Evolutionary conservation across 768 basidiomycete species (phyloP).

Genomic region (Boletus sensibilis): DNA sequence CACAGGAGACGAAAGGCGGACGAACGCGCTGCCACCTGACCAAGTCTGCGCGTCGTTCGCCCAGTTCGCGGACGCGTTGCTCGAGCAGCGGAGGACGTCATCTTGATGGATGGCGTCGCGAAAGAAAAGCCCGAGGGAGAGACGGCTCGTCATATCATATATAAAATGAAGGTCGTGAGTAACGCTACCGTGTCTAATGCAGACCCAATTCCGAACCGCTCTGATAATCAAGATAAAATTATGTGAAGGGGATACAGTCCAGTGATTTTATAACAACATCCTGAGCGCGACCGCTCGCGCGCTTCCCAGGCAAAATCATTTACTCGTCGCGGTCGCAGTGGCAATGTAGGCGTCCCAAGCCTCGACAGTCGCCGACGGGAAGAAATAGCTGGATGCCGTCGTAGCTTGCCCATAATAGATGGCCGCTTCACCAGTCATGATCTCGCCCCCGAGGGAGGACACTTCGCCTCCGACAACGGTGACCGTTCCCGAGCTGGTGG

Average conservation of each 20-base stretch:
- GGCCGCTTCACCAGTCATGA: slow-evolving; percentile 52
- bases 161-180: slow-evolving; percentile 13
- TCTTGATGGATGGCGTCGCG: background rate
- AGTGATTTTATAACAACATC: background rate
- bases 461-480: slow-evolving; percentile 50
- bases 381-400: slow-evolving; percentile 50
- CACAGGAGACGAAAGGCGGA: slow-evolving; percentile 49
- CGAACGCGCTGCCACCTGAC: slow-evolving; percentile 45
- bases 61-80: slow-evolving; percentile 50
- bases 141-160: background rate
- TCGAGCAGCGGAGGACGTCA: slow-evolving; percentile 2
- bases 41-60: slow-evolving; percentile 54
- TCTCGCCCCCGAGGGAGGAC: slow-evolving; percentile 43
- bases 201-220: no score
- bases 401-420: slow-evolving; percentile 52
- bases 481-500: slow-evolving; percentile 21
- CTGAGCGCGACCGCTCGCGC: background rate
- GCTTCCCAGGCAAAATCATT: background rate
- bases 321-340: slow-evolving; percentile 31
- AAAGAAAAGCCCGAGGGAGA: background rate
- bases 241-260: no score
- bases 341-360: slow-evolving; percentile 58
- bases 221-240: no score
- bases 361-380: slow-evolving; percentile 53
- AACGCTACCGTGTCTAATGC: background rate